Conservation (phyloP, 2,329 filamentous ascomycete genomes). For the Juglanconis juglandina region DNA sequence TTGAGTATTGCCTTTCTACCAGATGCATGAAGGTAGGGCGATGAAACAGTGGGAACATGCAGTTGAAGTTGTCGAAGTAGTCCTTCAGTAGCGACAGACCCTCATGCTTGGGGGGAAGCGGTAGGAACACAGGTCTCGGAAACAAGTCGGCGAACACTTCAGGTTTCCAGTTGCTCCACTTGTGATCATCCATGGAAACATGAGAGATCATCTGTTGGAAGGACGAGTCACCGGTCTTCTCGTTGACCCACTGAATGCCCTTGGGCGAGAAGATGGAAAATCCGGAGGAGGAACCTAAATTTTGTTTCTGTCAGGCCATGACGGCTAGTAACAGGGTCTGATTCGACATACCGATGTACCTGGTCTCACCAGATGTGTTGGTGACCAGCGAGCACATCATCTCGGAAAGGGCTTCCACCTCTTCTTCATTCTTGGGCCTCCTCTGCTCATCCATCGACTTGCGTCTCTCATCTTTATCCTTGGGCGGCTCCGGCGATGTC, state of each 20-base stretch:
- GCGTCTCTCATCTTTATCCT: constrained; percentile 29
- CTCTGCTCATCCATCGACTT: constrained; percentile 32
- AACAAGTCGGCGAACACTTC: constrained; percentile 95
- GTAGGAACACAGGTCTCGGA: constrained; percentile 76
- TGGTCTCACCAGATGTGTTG: constrained; percentile 88
- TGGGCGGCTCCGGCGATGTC: constrained; percentile 49
- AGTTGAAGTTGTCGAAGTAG: constrained; percentile 98
- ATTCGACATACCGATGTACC: constrained; percentile 75
- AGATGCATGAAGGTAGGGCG: constrained; percentile 98
- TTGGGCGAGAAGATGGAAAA: constrained; percentile 99
- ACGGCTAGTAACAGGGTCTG: neutral
- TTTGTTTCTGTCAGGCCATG: constrained; percentile 7
- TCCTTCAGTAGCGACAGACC: constrained; percentile 84
- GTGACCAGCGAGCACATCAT: constrained; percentile 99
- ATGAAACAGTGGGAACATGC: constrained; percentile 96
- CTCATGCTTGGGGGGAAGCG: constrained; percentile 80
- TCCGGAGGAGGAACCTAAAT: constrained; percentile 82
- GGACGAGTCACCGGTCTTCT: constrained; percentile 91
- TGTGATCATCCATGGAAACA: constrained; percentile 87
- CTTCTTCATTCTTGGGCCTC: constrained; percentile 51
- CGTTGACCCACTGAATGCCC: constrained; percentile 97
- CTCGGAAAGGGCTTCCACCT: constrained; percentile 86
- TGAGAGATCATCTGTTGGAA: constrained; percentile 94
- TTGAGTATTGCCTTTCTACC: constrained; percentile 88
- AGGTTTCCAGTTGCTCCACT: constrained; percentile 98